Evolutionary conservation across 1,139 yeast species (phyloP), one percentile per base, ranked within the genome.

Genomic region (Zhuliangozyma parablackwelliae): DNA sequence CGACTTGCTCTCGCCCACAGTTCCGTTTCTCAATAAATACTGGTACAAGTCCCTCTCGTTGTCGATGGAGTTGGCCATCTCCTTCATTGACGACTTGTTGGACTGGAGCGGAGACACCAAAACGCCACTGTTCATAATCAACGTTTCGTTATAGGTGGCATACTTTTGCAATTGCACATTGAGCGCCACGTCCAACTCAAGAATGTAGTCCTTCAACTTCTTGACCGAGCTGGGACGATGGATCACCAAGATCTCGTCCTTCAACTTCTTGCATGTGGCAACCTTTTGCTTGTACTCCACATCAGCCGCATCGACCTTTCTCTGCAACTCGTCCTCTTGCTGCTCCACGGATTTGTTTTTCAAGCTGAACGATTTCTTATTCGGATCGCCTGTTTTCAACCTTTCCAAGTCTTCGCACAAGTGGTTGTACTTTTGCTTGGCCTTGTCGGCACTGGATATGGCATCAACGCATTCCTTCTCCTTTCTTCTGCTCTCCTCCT

Each of bases 151-250:
- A 72, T 89, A 84, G 29, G 92, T 85, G 6, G 97, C 82, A 54
- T 84, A 90, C 56, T 89, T 88, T 51, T 86, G 94, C 41, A 92
- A 67, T 59, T 90, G 97, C 36, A 89, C 79, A 44, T 88, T 79
- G 70, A 90, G 68, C 10, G 96, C 97, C 36, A 87, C 79, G 58
- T 92, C 97, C 58, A 87, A 74, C 58, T 90, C 97, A 47, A 88
- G 67, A 38, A 89, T 81, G 46, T 88, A 67, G 55, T 86, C 82
- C 54, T 82, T 85, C 49, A 92, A 69, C 47, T 80, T 82, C 45
- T 79, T 76, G 5, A 89, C 80, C 34, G 79, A 77, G 42, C 75
- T 80, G 9, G 97, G 98, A 47, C 98, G 77, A 53, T 83, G 83
- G 29, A 75, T 72, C 52, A 75, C 72, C 43, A 86, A 63, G 35